Evolutionary conservation across 345 rosid genomes (phyloP), one percentile per base, ranked within the genome.

Genomic region (Citrus sp.): DNA sequence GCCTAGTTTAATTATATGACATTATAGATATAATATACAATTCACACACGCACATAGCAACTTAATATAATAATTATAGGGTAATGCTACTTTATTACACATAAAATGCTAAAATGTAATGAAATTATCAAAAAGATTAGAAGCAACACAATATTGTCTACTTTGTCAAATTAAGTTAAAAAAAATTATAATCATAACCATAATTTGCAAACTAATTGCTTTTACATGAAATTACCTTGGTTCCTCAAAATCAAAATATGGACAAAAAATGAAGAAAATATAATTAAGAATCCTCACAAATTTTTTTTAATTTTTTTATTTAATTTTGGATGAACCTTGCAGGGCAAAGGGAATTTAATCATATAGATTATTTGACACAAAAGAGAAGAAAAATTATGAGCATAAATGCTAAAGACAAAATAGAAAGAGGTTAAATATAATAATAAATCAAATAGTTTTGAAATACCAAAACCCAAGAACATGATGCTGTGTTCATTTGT

Each of bases 381-480:
- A 46, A 46, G 18, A 13, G 18, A 46, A 12, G 51, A 4, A 46
- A 46, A 60, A 54, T 18, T 24, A 18, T 22, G 61, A 18, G 46
- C 10, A 35, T 13, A 46, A 3, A 3, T 9, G 38, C 2, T 38
- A 74, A 68, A 77, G 74, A 69, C 61, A 69, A 67, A 60, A 35
- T 2, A 60, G 78, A 72, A 54, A 76, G 68, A 34, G 72, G 80
- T 38, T 1, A 14, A n/a, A 60, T 16, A 38, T 25, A 42, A 58
- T 49, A 13, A 37, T 12, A 10, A 10, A 62, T 27, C 19, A 21
- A 35, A 9, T 18, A 6, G 1, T 21, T 35, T 27, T 8, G 72
- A 64, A 73, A 70, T 66, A 78, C 51, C 27, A 77, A 49, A 79
- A 60, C 84, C 74, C 64, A 16, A 73, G 82, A 79, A 76, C 83